Conservation (phyloP, 345 rosid genomes). For the Salix purpurea region DNA sequence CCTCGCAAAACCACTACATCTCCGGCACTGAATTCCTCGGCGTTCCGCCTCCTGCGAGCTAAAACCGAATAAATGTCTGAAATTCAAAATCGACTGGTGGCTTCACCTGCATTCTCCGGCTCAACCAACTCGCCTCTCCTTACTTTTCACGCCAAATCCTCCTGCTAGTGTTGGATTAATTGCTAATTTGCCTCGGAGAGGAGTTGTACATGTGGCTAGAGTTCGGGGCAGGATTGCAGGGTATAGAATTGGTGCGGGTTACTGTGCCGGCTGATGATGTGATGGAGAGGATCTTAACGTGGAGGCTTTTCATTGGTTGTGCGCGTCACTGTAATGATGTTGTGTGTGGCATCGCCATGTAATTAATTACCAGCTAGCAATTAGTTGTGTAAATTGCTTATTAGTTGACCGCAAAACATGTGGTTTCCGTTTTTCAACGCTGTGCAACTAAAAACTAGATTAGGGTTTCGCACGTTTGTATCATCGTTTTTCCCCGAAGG, state of each 20-base stretch:
- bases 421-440: not conserved
- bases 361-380: not conserved
- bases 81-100: constrained; percentile 46
- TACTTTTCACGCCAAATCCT: constrained; percentile 41
- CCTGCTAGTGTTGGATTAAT: constrained; percentile 44
- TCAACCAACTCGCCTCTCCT: constrained; percentile 60
- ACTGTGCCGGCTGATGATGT: constrained; percentile 49
- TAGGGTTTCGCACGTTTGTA: not conserved
- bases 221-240: constrained; percentile 63
- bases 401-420: no score
- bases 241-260: constrained; percentile 58
- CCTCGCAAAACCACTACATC: constrained; percentile 28
- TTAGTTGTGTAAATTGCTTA: no score
- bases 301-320: constrained; percentile 77
- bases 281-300: constrained; percentile 73
- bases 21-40: constrained; percentile 69
- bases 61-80: constrained; percentile 56
- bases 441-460: not conserved
- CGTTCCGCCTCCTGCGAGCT: constrained; percentile 48
- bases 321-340: constrained; percentile 16
- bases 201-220: constrained; percentile 38
- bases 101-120: constrained; percentile 72
- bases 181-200: constrained; percentile 46
- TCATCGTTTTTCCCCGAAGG: no score
- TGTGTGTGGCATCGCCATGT: not conserved